Percentiles rank a stretch among this genome's conserved stretches.
These are phyloP conservation scores for Crithidia brevicula DNA, from an alignment of 208 protist species.

Conservation along the genomic window DNA sequence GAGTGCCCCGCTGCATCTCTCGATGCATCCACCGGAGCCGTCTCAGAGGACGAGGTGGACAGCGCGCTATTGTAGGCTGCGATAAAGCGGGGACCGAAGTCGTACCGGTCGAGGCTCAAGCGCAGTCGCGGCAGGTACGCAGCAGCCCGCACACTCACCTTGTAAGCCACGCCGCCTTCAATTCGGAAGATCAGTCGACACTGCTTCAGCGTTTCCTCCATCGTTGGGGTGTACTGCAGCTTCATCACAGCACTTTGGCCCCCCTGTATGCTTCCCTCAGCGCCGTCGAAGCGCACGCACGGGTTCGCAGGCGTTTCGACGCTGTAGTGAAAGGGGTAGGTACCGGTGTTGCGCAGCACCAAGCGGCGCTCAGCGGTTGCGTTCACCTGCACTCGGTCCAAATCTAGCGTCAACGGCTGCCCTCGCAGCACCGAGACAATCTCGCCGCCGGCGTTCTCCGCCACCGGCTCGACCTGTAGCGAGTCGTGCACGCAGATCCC, in stretches of 20 bases:
- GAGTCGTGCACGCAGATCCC: conserved; percentile 92
- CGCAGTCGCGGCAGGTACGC: conserved; percentile 89
- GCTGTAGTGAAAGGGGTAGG: conserved; percentile 89
- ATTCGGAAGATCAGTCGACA: conserved; percentile 83
- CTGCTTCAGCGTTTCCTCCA: conserved; percentile 70
- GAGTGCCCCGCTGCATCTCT: not conserved
- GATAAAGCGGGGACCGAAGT: conserved; percentile 95
- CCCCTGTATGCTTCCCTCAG: conserved; percentile 66
- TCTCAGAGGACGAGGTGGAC: conserved; percentile 3
- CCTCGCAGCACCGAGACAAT: conserved; percentile 40
- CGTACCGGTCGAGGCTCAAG: conserved; percentile 84
- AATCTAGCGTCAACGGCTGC: conserved; percentile 69
- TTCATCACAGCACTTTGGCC: conserved; percentile 70
- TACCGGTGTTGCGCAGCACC: conserved; percentile 90
- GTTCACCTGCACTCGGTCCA: conserved; percentile 95
- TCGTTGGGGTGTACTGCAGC: conserved; percentile 84
- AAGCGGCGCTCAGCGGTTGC: conserved; percentile 71
- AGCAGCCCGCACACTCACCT: conserved; percentile 73
- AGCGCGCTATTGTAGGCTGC: conserved; percentile 45
- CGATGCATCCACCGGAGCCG: not conserved
- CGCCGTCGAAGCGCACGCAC: conserved; percentile 59
- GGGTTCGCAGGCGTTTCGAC: conserved; percentile 47
- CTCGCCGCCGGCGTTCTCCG: conserved; percentile 32
- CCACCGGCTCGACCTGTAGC: conserved; percentile 71
- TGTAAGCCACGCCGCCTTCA: conserved; percentile 77